Evolutionary conservation across 331 rosid species (phyloP), one percentile per base, ranked within the genome.

Genomic region (Quercus tomentella): DNA sequence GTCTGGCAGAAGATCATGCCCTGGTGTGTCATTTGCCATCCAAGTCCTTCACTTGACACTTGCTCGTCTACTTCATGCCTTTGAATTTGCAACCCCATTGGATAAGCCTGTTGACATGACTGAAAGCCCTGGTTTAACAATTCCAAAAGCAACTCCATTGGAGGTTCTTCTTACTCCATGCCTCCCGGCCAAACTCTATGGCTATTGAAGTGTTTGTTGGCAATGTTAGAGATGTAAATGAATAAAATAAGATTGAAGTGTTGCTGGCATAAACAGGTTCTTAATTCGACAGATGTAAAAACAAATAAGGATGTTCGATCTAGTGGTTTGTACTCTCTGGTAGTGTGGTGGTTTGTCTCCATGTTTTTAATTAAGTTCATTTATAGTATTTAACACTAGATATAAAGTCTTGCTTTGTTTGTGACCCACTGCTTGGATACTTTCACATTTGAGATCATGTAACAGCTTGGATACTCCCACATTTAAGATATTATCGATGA

Each of bases 1-100:
- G 5, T 86, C 83, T 1, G 88, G 89, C 1, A 82, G 89, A 78
- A 22, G 90, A 72, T 84, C 86, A 9, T 86, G 92, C 54, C 90
- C 87, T 4, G 88, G 89, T 56, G 70, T 82, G 66, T 88, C 90
- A 1, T 82, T 86, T 77, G 90, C 88, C 21, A 79, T 86, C 35
- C 86, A 77, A 80, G 87, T 86, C 1, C 84, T 84, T 58, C 84
- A 82, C 76, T 43, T 86, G 30, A 76, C 89, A 15, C 84, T 86
- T 33, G 84, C 87, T 70, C 72, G 81, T n/a, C 63, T 86, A n/a
- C 76, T 86, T 41, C 89, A 86, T 30, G 80, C 76, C 21, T 86
- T 86, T 74, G 84, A 82, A 20, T 52, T 86, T 15, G 76, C 73
- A 30, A 82, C 84, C 10, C 78, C 86, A 9, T 82, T 60, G 21